phyloP scores from a whole-genome alignment of 805 yeast species.

The Nakazawaea ambrosiae region DNA sequence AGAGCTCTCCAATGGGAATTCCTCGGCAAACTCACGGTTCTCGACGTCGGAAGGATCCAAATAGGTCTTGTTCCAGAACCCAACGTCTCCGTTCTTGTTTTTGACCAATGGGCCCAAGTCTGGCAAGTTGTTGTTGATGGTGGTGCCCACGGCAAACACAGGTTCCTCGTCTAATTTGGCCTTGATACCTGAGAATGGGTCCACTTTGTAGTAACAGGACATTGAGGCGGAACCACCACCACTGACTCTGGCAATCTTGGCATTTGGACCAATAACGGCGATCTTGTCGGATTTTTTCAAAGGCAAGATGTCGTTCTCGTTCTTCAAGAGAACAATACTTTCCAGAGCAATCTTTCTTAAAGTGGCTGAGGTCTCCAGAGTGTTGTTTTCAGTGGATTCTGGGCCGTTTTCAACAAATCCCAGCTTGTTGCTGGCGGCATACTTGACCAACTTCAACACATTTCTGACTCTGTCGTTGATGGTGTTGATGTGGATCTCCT shows the following conservation, averaged over 20 bases:
- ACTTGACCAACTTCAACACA: slow-evolving; percentile 41
- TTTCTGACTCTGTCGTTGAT: slow-evolving; percentile 42
- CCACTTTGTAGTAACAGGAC: slow-evolving; percentile 37
- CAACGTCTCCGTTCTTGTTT: slow-evolving; percentile 18
- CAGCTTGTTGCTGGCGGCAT: slow-evolving; percentile 24
- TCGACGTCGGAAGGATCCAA: slow-evolving; percentile 18
- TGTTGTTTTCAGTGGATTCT: slow-evolving; percentile 32
- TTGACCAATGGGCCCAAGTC: slow-evolving; percentile 17
- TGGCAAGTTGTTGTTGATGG: slow-evolving; percentile 16
- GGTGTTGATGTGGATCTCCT: slow-evolving; percentile 31
- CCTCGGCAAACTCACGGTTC: slow-evolving; percentile 22
- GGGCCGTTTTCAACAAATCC: slow-evolving; percentile 36
- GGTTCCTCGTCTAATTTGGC: slow-evolving; percentile 13
- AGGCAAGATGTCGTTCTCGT: slow-evolving; percentile 40
- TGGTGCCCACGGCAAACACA: slow-evolving; percentile 17
- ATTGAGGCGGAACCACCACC: slow-evolving; percentile 63
- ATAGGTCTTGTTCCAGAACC: slow-evolving; percentile 22
- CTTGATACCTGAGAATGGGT: slow-evolving; percentile 42
- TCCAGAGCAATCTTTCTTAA: slow-evolving; percentile 41
- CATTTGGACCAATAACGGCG: slow-evolving; percentile 58
- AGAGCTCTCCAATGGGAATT: slow-evolving; percentile 16
- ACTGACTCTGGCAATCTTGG: slow-evolving; percentile 38
- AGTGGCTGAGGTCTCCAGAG: slow-evolving; percentile 36
- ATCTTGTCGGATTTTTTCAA: slow-evolving; percentile 32
- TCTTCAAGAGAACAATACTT: slow-evolving; percentile 49